A percentile compares a stretch with the other conserved stretches of the same genome.
Conservation (phyloP, 192 early-diverging fungal genomes). For the Thoreauomyces humboldtii region DNA sequence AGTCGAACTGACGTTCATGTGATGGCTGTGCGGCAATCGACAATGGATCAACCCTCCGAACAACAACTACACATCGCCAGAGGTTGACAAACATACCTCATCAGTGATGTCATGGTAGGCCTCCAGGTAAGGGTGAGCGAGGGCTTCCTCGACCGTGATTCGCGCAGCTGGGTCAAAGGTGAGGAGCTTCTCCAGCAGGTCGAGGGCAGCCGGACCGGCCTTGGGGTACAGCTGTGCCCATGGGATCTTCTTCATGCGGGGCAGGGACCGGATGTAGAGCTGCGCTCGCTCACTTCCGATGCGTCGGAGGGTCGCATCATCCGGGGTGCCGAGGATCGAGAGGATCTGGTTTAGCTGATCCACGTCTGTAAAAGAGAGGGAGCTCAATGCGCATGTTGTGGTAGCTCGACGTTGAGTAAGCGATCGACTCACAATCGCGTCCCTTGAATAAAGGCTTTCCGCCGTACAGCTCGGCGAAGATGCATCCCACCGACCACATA, state of each 20-base stretch:
- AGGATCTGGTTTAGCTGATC: conserved; percentile 98
- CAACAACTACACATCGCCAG: background rate
- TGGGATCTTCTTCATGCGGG: conserved; percentile 83
- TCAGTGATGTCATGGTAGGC: conserved; percentile 89
- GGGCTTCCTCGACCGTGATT: conserved; percentile 89
- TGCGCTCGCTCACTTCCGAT: conserved; percentile 95
- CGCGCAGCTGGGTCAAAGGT: conserved; percentile 90
- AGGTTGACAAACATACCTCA: conserved; percentile 45
- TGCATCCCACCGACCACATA: conserved; percentile 99
- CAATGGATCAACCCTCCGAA: background rate
- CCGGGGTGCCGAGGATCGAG: conserved; percentile 90
- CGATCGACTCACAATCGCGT: conserved; percentile 67
- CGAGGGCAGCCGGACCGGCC: conserved; percentile 79
- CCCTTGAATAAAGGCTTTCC: conserved; percentile 95
- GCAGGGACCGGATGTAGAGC: conserved; percentile 90
- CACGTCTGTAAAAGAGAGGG: no score
- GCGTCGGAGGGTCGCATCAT: conserved; percentile 75
- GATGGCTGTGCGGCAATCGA: conserved; percentile 42
- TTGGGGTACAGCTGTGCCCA: conserved; percentile 84
- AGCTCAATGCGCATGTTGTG: no score
- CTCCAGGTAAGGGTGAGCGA: conserved; percentile 89
- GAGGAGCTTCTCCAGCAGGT: conserved; percentile 82
- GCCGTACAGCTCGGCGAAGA: conserved; percentile 96
- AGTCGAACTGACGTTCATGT: conserved; percentile 72
- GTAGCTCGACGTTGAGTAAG: no score